These are phyloP conservation scores for Suhomyces bribrorum DNA, from an alignment of 1,139 yeast species.

Conservation along the genomic window DNA sequence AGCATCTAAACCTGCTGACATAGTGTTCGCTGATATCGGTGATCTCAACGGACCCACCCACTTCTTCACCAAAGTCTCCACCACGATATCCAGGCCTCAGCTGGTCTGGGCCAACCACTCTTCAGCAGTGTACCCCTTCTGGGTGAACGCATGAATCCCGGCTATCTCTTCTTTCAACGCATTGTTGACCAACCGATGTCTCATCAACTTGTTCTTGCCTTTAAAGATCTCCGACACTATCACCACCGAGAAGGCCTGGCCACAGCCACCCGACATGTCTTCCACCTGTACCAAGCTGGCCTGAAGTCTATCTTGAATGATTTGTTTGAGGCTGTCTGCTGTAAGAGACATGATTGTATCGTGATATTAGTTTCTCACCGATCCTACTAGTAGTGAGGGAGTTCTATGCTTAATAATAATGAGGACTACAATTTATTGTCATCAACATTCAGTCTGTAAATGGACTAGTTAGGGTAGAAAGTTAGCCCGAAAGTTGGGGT, in stretches of 20 bases:
- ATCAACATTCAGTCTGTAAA: too few species aligned
- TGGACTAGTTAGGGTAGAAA: too few species aligned
- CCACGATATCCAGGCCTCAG: background rate
- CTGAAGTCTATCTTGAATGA: conserved; percentile 51
- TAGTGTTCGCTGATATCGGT: too few species aligned
- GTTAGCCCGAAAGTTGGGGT: too few species aligned
- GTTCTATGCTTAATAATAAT: too few species aligned
- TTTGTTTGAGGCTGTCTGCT: conserved; percentile 45
- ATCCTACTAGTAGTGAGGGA: too few species aligned
- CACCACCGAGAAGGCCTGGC: conserved; percentile 82
- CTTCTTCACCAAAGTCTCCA: too few species aligned
- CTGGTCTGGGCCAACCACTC: conserved; percentile 62
- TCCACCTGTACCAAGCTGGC: conserved; percentile 63
- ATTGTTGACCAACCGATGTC: conserved; percentile 83
- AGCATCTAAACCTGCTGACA: too few species aligned
- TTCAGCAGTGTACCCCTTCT: conserved; percentile 73
- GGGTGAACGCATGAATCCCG: conserved; percentile 91
- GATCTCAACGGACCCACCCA: too few species aligned
- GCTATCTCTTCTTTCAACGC: conserved; percentile 82
- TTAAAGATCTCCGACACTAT: conserved; percentile 73
- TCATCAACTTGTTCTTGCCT: conserved; percentile 81
- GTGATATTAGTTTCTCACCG: too few species aligned
- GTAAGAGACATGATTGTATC: conserved; percentile 39
- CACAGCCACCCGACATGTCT: conserved; percentile 83
- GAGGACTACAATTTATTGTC: too few species aligned